Conservation (phyloP, 371 early-diverging fungal genomes). For the Rhizomucor miehei region DNA sequence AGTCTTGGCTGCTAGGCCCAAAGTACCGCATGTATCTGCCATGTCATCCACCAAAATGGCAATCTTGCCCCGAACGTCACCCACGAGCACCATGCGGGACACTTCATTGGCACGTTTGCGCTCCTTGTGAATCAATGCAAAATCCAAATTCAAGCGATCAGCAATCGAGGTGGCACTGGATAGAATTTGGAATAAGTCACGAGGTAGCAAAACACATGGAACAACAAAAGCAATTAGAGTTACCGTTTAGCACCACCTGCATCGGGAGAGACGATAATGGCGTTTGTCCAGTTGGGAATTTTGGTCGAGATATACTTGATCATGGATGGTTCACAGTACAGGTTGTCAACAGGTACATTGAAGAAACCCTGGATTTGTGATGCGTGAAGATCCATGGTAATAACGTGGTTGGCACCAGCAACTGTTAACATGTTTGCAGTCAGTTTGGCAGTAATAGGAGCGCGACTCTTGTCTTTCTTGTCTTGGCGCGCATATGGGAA, state of each 20-base stretch:
- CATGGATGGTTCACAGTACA: constrained; percentile 91
- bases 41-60: constrained; percentile 97
- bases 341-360: constrained; percentile 95
- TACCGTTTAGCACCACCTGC: constrained; percentile 98
- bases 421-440: constrained; percentile 95
- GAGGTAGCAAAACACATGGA: constrained; percentile 2
- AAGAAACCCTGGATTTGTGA: constrained; percentile 99
- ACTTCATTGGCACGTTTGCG: constrained; percentile 94
- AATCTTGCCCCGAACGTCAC: constrained; percentile 88
- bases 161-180: constrained; percentile 91
- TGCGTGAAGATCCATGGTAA: constrained; percentile 97
- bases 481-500: constrained; percentile 98
- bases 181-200: background rate
- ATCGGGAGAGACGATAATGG: constrained; percentile 95
- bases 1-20: constrained; percentile 89
- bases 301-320: constrained; percentile 87
- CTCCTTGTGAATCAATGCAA: constrained; percentile 99
- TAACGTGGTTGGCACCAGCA: constrained; percentile 96
- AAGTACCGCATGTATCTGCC: constrained; percentile 97
- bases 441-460: constrained; percentile 90
- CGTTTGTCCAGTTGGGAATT: constrained; percentile 80
- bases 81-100: constrained; percentile 94
- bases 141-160: constrained; percentile 92
- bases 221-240: constrained; percentile 5
- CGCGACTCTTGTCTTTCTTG: constrained; percentile 93